These are phyloP conservation scores for Penicillium mononematosum DNA, from an alignment of 495 filamentous ascomycete genomes.

Conservation along the genomic window DNA sequence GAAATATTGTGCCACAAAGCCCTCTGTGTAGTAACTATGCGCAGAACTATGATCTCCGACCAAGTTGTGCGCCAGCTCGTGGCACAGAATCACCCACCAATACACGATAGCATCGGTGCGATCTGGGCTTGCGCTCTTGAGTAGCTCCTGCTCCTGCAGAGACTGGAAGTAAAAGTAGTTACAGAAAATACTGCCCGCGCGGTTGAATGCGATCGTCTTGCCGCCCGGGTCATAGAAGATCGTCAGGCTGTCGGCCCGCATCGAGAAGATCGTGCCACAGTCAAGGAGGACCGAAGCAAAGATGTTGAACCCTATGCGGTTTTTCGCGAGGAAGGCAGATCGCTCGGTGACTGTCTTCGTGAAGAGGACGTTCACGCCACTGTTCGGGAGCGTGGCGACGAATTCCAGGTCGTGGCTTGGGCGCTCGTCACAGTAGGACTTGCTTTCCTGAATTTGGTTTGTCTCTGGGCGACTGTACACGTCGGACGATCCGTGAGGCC, in stretches of 20 bases:
- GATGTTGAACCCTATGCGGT: constrained; percentile 60
- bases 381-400: constrained; percentile 61
- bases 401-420: constrained; percentile 78
- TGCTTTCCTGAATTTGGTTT: constrained; percentile 74
- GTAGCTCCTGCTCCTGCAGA: constrained; percentile 59
- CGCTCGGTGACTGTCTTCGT: constrained; percentile 51
- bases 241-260: constrained; percentile 62
- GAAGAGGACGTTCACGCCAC: constrained; percentile 72
- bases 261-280: constrained; percentile 65
- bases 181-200: constrained; percentile 82
- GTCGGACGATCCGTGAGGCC: constrained; percentile 69
- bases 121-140: constrained; percentile 39
- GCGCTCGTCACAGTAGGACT: constrained; percentile 83
- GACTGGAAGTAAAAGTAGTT: constrained; percentile 86
- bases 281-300: constrained; percentile 73
- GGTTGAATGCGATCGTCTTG: constrained; percentile 90
- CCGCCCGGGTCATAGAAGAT: constrained; percentile 82
- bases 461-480: constrained; percentile 71
- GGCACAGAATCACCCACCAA: constrained; percentile 90
- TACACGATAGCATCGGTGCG: constrained; percentile 70
- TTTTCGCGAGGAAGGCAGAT: constrained; percentile 58
- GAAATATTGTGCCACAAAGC: constrained; percentile 54
- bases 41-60: constrained; percentile 74
- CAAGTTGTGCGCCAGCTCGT: constrained; percentile 94
- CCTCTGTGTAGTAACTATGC: constrained; percentile 76